These are phyloP conservation scores for Geranium rotundifolium DNA, from an alignment of 345 rosid species.

Conservation along the genomic window DNA sequence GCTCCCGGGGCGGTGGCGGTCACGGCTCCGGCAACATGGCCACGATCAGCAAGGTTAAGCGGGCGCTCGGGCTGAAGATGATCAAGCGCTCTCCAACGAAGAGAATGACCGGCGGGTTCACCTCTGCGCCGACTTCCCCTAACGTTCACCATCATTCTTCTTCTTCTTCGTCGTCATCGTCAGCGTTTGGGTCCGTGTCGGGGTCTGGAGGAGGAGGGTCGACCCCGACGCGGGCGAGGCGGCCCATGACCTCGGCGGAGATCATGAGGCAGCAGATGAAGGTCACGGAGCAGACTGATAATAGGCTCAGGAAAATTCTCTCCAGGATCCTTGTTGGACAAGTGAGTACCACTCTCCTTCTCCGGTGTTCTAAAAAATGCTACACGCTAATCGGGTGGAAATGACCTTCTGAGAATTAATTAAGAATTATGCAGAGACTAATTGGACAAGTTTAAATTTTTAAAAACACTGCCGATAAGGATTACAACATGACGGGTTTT, in stretches of 20 bases:
- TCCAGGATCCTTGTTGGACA: conserved; percentile 95
- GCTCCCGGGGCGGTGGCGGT: too few species aligned
- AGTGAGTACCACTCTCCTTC: too few species aligned
- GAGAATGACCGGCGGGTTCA: conserved; percentile 32
- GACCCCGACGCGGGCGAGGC: conserved; percentile 43
- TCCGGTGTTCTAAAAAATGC: too few species aligned
- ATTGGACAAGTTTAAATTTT: too few species aligned
- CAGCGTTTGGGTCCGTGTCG: not conserved
- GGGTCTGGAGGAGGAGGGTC: conserved; percentile 22
- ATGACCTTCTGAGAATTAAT: too few species aligned
- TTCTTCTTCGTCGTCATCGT: too few species aligned
- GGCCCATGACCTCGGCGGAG: conserved; percentile 90
- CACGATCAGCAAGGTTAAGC: conserved; percentile 62
- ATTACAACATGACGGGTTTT: too few species aligned
- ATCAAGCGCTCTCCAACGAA: conserved; percentile 63
- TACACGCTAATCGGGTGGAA: too few species aligned
- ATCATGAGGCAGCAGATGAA: conserved; percentile 93
- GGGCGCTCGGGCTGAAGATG: conserved; percentile 73
- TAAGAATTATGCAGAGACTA: too few species aligned
- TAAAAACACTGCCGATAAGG: too few species aligned
- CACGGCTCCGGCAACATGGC: conserved; percentile 61
- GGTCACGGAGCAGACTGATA: conserved; percentile 86
- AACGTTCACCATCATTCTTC: conserved; percentile 8
- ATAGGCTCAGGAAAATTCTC: conserved; percentile 73
- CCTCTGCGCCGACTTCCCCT: conserved; percentile 47